Evolutionary conservation across 2,329 filamentous ascomycete genomes (phyloP).

Genomic region (Fusarium duplospermum): DNA sequence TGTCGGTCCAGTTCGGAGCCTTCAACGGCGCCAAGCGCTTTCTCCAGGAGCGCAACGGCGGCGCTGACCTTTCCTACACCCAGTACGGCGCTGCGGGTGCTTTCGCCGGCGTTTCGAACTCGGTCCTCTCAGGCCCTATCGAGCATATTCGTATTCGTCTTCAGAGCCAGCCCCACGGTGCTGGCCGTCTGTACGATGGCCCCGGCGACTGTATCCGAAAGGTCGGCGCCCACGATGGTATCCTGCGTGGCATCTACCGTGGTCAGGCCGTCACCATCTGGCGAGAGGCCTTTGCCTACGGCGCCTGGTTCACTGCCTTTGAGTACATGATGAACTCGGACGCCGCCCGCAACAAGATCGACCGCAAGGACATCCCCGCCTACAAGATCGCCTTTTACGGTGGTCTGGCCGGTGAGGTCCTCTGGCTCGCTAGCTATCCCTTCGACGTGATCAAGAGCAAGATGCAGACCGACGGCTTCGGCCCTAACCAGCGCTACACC

Average conservation of each 20-base stretch:
- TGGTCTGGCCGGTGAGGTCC: conserved; percentile 89
- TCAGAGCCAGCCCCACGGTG: conserved; percentile 94
- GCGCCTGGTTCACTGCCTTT: conserved; percentile 93
- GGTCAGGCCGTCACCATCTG: conserved; percentile 87
- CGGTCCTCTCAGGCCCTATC: conserved; percentile 87
- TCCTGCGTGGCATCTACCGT: conserved; percentile 83
- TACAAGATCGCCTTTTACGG: conserved; percentile 94
- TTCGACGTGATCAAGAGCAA: conserved; percentile 99
- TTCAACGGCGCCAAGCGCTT: conserved; percentile 92
- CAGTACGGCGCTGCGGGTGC: conserved; percentile 94
- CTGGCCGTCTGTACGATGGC: conserved; percentile 80
- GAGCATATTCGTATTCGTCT: conserved; percentile 97
- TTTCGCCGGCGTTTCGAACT: conserved; percentile 93
- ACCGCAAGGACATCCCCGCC: conserved; percentile 81
- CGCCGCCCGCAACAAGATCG: conserved; percentile 79
- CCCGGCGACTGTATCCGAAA: conserved; percentile 93
- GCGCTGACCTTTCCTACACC: conserved; percentile 72
- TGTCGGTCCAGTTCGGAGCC: conserved; percentile 97
- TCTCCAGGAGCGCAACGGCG: conserved; percentile 82
- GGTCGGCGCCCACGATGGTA: conserved; percentile 72
- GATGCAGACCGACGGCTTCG: conserved; percentile 98
- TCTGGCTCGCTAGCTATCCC: conserved; percentile 95
- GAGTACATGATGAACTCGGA: conserved; percentile 97
- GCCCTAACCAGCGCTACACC: conserved; percentile 74
- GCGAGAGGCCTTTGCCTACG: conserved; percentile 94